phyloP scores from a whole-genome alignment of 2,329 filamentous ascomycete genomes.

The Phialophora chinensis region DNA sequence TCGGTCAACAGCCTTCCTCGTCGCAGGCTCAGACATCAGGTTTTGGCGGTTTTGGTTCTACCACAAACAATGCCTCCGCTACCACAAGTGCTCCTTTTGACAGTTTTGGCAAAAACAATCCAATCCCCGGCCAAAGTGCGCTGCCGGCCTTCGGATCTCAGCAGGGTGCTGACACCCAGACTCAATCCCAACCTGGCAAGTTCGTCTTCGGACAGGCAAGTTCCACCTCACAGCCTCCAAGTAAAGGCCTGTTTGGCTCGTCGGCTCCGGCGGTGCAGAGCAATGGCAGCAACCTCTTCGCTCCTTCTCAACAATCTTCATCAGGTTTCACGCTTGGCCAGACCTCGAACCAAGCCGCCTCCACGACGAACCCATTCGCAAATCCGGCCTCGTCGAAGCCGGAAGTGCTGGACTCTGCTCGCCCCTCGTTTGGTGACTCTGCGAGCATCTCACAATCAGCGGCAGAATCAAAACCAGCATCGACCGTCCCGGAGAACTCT shows the following conservation, averaged over 20 bases:
- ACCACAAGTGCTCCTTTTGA: conserved; percentile 9
- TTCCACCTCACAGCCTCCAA: conserved; percentile 17
- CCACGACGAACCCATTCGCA: conserved; percentile 22
- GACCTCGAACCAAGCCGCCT: conserved; percentile 14
- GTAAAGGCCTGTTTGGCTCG: conserved; percentile 12
- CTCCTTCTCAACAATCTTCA: conserved; percentile 15
- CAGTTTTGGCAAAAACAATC: conserved; percentile 31
- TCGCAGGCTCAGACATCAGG: conserved; percentile 24
- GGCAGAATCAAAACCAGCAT: background rate
- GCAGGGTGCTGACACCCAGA: background rate
- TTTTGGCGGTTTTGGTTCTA: conserved; percentile 26
- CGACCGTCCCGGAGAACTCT: conserved; percentile 22
- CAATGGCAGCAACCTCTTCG: conserved; percentile 20
- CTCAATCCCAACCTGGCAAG: conserved; percentile 19
- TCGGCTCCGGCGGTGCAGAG: background rate
- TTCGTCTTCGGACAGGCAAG: conserved; percentile 26
- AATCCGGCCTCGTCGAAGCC: conserved; percentile 13
- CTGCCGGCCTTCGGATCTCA: conserved; percentile 25
- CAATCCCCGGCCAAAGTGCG: conserved; percentile 22
- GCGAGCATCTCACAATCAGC: conserved; percentile 17
- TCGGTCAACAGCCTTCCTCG: conserved; percentile 26
- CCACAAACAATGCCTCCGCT: conserved; percentile 13
- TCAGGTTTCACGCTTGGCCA: conserved; percentile 27
- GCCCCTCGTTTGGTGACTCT: conserved; percentile 21
- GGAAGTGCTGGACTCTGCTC: conserved; percentile 18